phyloP scores from a whole-genome alignment of 148 eudicot genomes.

The Oxyria digyna region DNA sequence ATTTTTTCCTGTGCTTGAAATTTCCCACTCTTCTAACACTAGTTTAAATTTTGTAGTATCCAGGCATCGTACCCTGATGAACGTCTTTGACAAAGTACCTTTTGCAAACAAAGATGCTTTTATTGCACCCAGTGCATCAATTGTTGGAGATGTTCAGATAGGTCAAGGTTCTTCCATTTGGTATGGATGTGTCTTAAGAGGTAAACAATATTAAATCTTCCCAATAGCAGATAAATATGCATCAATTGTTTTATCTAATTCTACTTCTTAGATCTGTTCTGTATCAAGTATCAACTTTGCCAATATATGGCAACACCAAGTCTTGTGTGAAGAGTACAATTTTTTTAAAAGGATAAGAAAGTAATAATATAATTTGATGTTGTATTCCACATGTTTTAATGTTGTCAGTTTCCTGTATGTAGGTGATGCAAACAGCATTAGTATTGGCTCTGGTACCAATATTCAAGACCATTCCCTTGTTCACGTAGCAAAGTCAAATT shows the following conservation, averaged over 20 bases:
- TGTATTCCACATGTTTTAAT: neutral
- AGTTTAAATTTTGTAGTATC: constrained; percentile 37
- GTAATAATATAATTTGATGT: too few relatives aligned
- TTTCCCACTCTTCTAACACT: constrained; percentile 4
- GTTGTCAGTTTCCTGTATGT: constrained; percentile 8
- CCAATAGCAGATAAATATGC: neutral
- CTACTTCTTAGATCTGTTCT: neutral
- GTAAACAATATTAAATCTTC: constrained; percentile 24
- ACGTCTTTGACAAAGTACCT: constrained; percentile 73
- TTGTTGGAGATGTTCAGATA: constrained; percentile 72
- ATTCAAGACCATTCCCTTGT: constrained; percentile 96
- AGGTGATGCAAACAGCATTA: constrained; percentile 89
- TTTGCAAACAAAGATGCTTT: constrained; percentile 64
- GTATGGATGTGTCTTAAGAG: constrained; percentile 95
- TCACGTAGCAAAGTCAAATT: constrained; percentile 92
- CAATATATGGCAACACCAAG: neutral
- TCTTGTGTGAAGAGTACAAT: neutral
- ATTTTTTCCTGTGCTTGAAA: neutral
- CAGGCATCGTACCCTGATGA: constrained; percentile 90
- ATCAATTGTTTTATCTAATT: neutral
- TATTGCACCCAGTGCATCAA: constrained; percentile 92
- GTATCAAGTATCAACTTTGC: neutral
- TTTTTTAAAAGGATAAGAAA: too few relatives aligned
- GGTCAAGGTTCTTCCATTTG: constrained; percentile 76
- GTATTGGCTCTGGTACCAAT: constrained; percentile 82